Conservation (phyloP, 1,284 basidiomycete species). For the Retiboletus flavoniger region DNA sequence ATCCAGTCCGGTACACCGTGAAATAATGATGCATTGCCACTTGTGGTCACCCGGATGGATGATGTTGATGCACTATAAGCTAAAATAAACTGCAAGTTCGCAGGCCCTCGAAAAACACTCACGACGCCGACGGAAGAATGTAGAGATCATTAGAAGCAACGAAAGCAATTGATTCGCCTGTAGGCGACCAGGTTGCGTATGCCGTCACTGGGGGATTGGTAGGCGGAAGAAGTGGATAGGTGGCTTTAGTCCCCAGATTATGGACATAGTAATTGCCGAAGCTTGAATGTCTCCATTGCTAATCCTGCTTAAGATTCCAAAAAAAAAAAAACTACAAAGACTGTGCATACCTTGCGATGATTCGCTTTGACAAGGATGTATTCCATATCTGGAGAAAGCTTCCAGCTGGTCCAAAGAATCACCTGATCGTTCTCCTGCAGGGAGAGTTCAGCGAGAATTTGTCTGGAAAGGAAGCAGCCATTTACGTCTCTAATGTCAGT, state of each 20-base stretch:
- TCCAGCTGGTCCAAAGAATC: constrained; percentile 65
- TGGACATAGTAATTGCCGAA: constrained; percentile 89
- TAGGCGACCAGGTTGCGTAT: constrained; percentile 85
- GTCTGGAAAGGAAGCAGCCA: constrained; percentile 19
- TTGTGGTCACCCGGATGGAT: constrained; percentile 78
- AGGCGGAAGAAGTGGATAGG: constrained; percentile 68
- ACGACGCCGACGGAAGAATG: constrained; percentile 64
- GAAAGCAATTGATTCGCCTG: constrained; percentile 78
- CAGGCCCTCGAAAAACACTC: constrained; percentile 25
- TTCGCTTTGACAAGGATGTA: constrained; percentile 80
- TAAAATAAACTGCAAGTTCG: constrained; percentile 6
- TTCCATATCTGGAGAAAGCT: constrained; percentile 84
- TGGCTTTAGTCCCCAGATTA: constrained; percentile 56
- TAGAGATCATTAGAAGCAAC: constrained; percentile 85
- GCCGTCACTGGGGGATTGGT: constrained; percentile 67
- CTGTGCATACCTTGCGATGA: constrained; percentile 56
- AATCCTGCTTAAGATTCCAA: constrained; percentile 3
- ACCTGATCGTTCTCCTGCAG: constrained; percentile 54
- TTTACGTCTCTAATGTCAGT: constrained; percentile 63
- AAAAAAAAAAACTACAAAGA: background rate
- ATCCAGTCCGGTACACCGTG: constrained; percentile 97
- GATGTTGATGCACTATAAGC: constrained; percentile 37
- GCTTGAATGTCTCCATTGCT: constrained; percentile 93
- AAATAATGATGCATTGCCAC: constrained; percentile 83
- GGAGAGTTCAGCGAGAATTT: constrained; percentile 2